Evolutionary conservation across 768 basidiomycete genomes (phyloP).

Genomic region (Amanita pallidorosea): DNA sequence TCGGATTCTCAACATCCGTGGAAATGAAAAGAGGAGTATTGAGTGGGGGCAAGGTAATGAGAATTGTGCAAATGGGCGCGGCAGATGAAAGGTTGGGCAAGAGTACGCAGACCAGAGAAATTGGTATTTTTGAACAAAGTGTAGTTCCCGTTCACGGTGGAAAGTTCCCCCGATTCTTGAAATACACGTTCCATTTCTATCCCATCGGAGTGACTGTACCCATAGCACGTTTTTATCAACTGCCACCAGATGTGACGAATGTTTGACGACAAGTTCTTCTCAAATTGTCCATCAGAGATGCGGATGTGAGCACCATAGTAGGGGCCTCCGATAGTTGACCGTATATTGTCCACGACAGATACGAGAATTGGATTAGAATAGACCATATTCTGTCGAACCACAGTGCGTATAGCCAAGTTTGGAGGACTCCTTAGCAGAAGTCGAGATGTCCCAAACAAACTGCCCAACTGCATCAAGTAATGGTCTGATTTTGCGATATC

Average conservation of each 20-base stretch:
- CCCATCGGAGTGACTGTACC: conserved; percentile 1
- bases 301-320: conserved; percentile 64
- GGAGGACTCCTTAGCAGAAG: conserved; percentile 34
- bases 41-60: conserved; percentile 19
- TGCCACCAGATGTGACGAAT: conserved; percentile 44
- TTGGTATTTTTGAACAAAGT: too few species aligned
- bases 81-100: not conserved
- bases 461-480: conserved; percentile 59
- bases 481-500: conserved; percentile 27
- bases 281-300: conserved; percentile 58
- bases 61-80: too few species aligned
- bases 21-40: conserved; percentile 59
- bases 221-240: conserved; percentile 27
- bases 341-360: conserved; percentile 32
- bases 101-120: not conserved
- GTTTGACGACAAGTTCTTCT: conserved; percentile 26
- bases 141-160: conserved; percentile 6
- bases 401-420: conserved; percentile 31
- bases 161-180: conserved; percentile 3
- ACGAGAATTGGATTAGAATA: conserved; percentile 40
- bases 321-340: conserved; percentile 25
- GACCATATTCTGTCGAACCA: conserved; percentile 46
- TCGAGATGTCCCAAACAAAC: conserved; percentile 68
- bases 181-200: conserved; percentile 16
- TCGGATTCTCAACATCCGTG: conserved; percentile 40